Conservation (phyloP, 1,139 yeast genomes). For the Nakaseomyces delphensis region DNA sequence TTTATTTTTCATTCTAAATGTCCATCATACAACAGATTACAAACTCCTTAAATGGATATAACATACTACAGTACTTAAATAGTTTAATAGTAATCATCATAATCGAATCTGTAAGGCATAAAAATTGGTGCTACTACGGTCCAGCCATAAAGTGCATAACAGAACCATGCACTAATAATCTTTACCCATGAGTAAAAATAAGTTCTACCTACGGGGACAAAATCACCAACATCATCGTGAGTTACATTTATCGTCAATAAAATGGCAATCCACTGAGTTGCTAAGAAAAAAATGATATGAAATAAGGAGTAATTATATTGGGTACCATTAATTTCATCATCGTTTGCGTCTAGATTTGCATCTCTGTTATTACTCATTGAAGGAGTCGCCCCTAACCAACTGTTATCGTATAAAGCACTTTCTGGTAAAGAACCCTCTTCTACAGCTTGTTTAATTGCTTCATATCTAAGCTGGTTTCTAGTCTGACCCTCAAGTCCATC, state of each 20-base stretch:
- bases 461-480: slow-evolving; percentile 70
- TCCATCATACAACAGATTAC: background rate
- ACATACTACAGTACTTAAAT: too few relatives aligned
- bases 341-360: slow-evolving; percentile 26
- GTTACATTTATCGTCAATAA: slow-evolving; percentile 84
- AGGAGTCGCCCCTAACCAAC: slow-evolving; percentile 37
- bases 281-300: slow-evolving; percentile 85
- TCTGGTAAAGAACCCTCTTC: slow-evolving; percentile 92
- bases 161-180: slow-evolving; percentile 85
- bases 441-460: slow-evolving; percentile 88
- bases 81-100: slow-evolving; percentile 21
- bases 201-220: slow-evolving; percentile 94
- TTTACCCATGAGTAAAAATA: slow-evolving; percentile 94
- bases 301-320: slow-evolving; percentile 83
- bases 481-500: slow-evolving; percentile 44
- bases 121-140: slow-evolving; percentile 81
- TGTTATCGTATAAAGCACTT: slow-evolving; percentile 68
- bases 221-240: slow-evolving; percentile 76
- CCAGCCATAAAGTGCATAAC: slow-evolving; percentile 83
- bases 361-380: slow-evolving; percentile 39
- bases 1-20: too few relatives aligned
- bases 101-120: slow-evolving; percentile 76
- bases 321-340: slow-evolving; percentile 59
- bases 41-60: background rate
- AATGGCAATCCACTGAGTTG: slow-evolving; percentile 96